phyloP scores from a whole-genome alignment of 176 grass and related monocot species.

The Rhynchospora pubera region DNA sequence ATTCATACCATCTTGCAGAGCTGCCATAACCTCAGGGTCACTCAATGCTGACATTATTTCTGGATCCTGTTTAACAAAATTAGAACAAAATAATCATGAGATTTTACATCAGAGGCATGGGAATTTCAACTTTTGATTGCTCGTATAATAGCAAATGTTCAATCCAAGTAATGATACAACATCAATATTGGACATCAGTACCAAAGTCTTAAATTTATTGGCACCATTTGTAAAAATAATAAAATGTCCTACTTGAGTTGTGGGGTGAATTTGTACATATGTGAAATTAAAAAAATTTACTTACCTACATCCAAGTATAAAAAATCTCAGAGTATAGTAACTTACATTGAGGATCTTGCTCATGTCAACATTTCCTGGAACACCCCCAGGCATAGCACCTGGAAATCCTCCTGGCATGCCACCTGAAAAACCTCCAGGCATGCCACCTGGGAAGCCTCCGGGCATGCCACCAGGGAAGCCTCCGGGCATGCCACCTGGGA shows the following conservation, averaged over 20 bases:
- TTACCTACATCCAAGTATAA: not conserved
- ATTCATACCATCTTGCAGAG: constrained; percentile 84
- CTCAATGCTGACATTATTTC: constrained; percentile 77
- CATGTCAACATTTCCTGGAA: constrained; percentile 74
- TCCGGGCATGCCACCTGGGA: constrained; percentile 23
- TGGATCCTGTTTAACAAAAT: constrained; percentile 54
- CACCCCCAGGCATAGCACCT: constrained; percentile 50
- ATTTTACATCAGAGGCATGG: not conserved
- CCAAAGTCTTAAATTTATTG: not conserved
- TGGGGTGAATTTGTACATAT: not conserved
- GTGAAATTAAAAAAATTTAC: not conserved
- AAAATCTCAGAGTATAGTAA: constrained; percentile 3
- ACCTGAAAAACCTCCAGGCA: constrained; percentile 47
- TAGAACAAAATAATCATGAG: not conserved
- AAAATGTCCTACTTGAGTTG: not conserved
- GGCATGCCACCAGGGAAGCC: constrained; percentile 23
- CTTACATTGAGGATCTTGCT: constrained; percentile 85
- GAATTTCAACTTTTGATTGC: not conserved
- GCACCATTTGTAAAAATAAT: not conserved
- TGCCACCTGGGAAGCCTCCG: constrained; percentile 23
- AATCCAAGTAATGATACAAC: not conserved
- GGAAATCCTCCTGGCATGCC: constrained; percentile 36
- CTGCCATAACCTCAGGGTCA: constrained; percentile 85
- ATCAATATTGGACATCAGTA: not conserved
- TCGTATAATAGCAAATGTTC: not conserved